Conservation (phyloP, 768 basidiomycete species). For the Naganishia antarctica region DNA sequence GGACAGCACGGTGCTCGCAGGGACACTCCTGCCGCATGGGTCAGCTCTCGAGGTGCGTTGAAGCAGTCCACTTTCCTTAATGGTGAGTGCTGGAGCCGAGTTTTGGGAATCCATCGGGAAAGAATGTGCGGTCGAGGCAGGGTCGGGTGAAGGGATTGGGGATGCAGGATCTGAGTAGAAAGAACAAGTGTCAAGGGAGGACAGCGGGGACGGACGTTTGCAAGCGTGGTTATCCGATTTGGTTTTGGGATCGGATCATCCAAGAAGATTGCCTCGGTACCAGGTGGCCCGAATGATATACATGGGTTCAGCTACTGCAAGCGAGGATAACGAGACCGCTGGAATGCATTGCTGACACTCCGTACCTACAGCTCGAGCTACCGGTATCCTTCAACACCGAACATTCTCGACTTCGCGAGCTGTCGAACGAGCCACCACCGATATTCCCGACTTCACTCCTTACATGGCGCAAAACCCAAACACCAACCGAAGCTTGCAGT, state of each 20-base stretch:
- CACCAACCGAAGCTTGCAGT: slow-evolving; percentile 50
- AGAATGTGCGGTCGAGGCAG: no score
- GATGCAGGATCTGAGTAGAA: no score
- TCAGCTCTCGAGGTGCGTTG: slow-evolving; percentile 26
- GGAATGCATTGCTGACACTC: background rate
- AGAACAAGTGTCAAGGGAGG: no score
- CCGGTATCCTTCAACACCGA: slow-evolving; percentile 61
- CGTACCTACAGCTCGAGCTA: slow-evolving; percentile 54
- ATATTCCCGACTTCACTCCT: slow-evolving; percentile 81
- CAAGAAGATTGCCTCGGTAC: no score
- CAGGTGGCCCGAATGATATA: no score
- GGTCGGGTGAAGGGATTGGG: no score
- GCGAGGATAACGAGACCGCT: slow-evolving; percentile 16
- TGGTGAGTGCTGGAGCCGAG: slow-evolving; percentile 32
- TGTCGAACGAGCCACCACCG: slow-evolving; percentile 59
- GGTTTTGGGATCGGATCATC: no score
- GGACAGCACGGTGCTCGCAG: slow-evolving; percentile 57
- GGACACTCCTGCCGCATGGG: slow-evolving; percentile 36
- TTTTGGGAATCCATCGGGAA: background rate
- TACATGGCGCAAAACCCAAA: slow-evolving; percentile 66
- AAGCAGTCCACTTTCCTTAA: slow-evolving; percentile 32
- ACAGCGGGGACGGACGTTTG: no score
- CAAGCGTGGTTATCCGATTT: no score
- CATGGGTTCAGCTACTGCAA: no score
- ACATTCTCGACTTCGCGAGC: slow-evolving; percentile 62